Percentiles rank a stretch among this genome's conserved stretches.
These are phyloP conservation scores for Hypomontagnella monticulosa DNA, from an alignment of 495 filamentous ascomycete genomes.

Conservation along the genomic window DNA sequence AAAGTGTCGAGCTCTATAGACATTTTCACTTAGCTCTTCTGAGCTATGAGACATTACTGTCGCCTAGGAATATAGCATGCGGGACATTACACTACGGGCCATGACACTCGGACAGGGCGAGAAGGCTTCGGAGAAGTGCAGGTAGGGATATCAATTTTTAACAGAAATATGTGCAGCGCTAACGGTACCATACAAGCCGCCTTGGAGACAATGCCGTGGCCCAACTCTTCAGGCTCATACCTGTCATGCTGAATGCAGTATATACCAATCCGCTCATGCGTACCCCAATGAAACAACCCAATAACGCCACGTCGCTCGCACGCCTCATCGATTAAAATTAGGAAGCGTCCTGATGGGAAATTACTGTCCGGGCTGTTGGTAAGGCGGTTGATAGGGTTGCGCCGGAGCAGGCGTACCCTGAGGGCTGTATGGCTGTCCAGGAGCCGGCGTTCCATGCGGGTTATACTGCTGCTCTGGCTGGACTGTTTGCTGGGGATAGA, in stretches of 20 bases:
- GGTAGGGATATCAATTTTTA: background rate
- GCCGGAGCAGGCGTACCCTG: conserved; percentile 25
- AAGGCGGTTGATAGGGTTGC: conserved; percentile 22
- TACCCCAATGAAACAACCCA: conserved; percentile 4
- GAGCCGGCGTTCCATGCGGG: conserved; percentile 25
- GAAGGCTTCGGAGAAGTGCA: too few species aligned
- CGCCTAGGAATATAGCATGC: too few species aligned
- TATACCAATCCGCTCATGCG: background rate
- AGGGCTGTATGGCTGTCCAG: conserved; percentile 34
- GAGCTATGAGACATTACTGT: too few species aligned
- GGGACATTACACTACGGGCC: too few species aligned
- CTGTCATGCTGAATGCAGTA: background rate
- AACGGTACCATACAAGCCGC: background rate
- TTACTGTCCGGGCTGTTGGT: conserved; percentile 11
- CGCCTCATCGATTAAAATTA: background rate
- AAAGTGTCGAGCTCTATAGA: background rate
- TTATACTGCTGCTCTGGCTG: conserved; percentile 17
- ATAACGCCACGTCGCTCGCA: conserved; percentile 17
- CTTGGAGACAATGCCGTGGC: background rate
- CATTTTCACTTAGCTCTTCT: background rate
- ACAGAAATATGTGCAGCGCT: conserved; percentile 7
- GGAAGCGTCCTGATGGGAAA: background rate
- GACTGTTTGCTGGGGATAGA: conserved; percentile 26
- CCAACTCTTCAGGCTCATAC: background rate
- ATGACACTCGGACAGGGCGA: too few species aligned